Evolutionary conservation across 495 filamentous ascomycete species (phyloP).

Genomic region (Annulohypoxylon moriforme): DNA sequence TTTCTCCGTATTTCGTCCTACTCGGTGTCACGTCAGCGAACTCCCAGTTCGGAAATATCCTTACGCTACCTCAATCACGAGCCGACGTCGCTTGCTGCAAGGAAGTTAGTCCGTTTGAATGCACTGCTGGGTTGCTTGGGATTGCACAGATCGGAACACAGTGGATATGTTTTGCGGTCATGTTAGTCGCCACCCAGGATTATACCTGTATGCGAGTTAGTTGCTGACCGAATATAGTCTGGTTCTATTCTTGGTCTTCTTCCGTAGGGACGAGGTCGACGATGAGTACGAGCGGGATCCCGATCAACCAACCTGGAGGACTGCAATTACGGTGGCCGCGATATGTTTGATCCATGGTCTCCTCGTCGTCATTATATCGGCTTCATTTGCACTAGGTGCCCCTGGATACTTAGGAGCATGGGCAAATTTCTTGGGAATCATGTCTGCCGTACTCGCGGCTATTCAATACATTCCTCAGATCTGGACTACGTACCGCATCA

Average conservation of each 20-base stretch:
- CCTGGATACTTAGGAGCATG: conserved; percentile 72
- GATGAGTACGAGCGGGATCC: conserved; percentile 51
- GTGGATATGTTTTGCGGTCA: conserved; percentile 89
- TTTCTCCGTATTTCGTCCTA: conserved; percentile 92
- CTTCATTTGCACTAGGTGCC: conserved; percentile 67
- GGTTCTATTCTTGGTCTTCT: conserved; percentile 87
- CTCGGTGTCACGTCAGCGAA: conserved; percentile 90
- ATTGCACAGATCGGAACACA: conserved; percentile 90
- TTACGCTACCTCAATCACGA: conserved; percentile 80
- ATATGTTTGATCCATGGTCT: conserved; percentile 78
- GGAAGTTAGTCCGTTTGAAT: conserved; percentile 81
- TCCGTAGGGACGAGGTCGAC: conserved; percentile 71
- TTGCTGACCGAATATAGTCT: conserved; percentile 62
- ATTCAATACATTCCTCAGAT: conserved; percentile 97
- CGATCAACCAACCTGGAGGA: conserved; percentile 72
- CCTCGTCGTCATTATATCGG: conserved; percentile 71
- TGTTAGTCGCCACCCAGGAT: conserved; percentile 67
- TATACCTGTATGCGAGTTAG: neutral
- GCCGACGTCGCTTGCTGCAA: conserved; percentile 86
- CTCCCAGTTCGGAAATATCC: conserved; percentile 88
- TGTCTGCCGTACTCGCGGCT: conserved; percentile 79
- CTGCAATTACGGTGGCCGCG: conserved; percentile 76
- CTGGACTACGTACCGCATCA: conserved; percentile 84
- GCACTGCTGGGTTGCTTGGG: conserved; percentile 84
- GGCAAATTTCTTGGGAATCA: conserved; percentile 85